These are phyloP conservation scores for Chaetomium sp. DNA, from an alignment of 2,329 filamentous ascomycete species.

Conservation along the genomic window DNA sequence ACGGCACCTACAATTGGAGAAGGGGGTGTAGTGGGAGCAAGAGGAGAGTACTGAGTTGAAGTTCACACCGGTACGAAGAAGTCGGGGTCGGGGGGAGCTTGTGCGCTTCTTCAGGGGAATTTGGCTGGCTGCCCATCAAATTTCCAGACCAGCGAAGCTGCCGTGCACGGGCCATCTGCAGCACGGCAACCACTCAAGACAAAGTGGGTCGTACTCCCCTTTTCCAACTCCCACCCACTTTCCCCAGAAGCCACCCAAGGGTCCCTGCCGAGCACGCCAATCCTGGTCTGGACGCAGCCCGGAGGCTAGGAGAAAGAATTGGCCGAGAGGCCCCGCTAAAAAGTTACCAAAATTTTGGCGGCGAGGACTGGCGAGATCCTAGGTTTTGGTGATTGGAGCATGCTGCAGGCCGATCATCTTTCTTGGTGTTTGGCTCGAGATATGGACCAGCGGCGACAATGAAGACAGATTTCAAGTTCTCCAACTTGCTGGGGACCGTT, in stretches of 20 bases:
- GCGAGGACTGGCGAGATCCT: constrained; percentile 11
- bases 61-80: constrained; percentile 23
- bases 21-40: constrained; percentile 11
- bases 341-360: constrained; percentile 20
- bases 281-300: not conserved
- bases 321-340: constrained; percentile 19
- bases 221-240: constrained; percentile 11
- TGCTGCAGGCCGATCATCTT: constrained; percentile 27
- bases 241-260: constrained; percentile 18
- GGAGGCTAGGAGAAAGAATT: constrained; percentile 23
- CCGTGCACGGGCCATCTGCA: constrained; percentile 19
- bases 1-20: constrained; percentile 16
- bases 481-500: constrained; percentile 94
- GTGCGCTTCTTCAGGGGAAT: constrained; percentile 31
- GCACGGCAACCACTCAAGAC: constrained; percentile 8
- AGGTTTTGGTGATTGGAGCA: constrained; percentile 15
- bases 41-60: constrained; percentile 18
- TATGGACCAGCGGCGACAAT: constrained; percentile 49
- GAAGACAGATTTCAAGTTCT: constrained; percentile 99
- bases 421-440: constrained; percentile 3
- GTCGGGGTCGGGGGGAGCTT: constrained; percentile 21
- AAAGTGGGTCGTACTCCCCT: constrained; percentile 17
- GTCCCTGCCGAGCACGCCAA: constrained; percentile 11
- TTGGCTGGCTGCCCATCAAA: constrained; percentile 28
- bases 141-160: constrained; percentile 27